Base-by-base conservation (phyloP, 306 rosid genomes). In the Trifolium pratense region DNA sequence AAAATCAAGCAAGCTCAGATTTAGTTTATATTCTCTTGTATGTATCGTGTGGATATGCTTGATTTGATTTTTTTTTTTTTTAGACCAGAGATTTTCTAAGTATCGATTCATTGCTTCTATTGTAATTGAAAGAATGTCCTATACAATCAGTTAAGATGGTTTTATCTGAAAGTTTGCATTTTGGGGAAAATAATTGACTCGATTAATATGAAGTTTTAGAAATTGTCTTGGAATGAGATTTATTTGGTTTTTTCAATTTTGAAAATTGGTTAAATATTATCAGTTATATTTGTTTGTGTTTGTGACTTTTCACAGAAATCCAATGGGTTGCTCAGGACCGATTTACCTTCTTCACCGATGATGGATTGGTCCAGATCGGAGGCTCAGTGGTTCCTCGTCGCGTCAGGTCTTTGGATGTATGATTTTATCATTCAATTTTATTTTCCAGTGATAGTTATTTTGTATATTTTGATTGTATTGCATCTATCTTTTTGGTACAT, bases 291-390 rank as follows among this genome's bases (percentile, higher is more conserved):
- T 16, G 1, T 43, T 62, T 69, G 49, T 81, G 71, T 69, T 57
- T 69, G 61, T 68, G 42, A 74, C 67, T 73, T 84, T 63, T 59
- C 85, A 89, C 87, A 94, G 98, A 94, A 76, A 91, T 91, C 73
- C 92, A 91, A 67, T 94, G 98, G 98, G 76, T 89, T 80, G 82
- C 84, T 18, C 90, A 89, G 65, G 94, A 90, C 51, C 86, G 88
- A 81, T 86, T 91, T 49, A 93, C 98, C 6, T 83, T 94, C 78
- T 89, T 94, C 90, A 94, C 98, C 36, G 51, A 96, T 21, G 97
- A 94, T 83, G 98, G 98, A 34, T 88, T 94, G 21, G 52, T 91
- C 80, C 97, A 94, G 86, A 87, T 94, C 21, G 98, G 98, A 70
- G 98, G 98, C 76, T 85, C 96, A 74, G 70, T 89, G 72, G 85